Base-by-base conservation (phyloP, 2,329 filamentous ascomycete genomes). In the Lasiodiplodia sp. region DNA sequence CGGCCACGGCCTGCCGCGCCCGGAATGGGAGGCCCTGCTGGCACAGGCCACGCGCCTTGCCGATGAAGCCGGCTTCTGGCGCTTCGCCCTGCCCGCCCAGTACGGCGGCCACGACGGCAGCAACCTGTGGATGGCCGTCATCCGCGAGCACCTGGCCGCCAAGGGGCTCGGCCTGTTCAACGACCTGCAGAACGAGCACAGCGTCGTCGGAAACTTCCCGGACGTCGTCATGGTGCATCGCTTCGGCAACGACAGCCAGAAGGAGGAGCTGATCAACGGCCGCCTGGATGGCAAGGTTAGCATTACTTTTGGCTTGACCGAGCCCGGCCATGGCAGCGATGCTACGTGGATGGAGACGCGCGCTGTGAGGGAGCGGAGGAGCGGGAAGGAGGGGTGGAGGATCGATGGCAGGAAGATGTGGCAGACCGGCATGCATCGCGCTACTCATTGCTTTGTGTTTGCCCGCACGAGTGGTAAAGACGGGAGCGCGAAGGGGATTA, bases 91-190 rank as follows among this genome's bases (percentile, higher is more conserved):
- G 1, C 88, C 88, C 0, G 80, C 78, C 68, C 76, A 86, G 72
- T 88, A 86, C 75, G 87, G 87, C 14, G 87, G 87, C 0, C 80
- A 83, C 63, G 85, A 83, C 52, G 81, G 84, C 7, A 81, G 80
- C 44, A 90, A 90, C 74, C 79, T 90, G 3, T 89, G 86, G 85
- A 90, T 90, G 88, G 85, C 87, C 7, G 87, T 86, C 2, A 86
- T 90, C 52, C 78, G 88, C 18, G 87, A 87, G 73, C 86, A 90
- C 73, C 79, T 90, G 21, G 84, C 87, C 2, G 83, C 84, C 4
- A 87, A 89, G 70, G 87, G 87, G 0, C 72, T 90, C 21, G 85
- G 87, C 1, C 79, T 90, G 5, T 87, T 87, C 73, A 90, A 90
- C 71, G 88, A 90, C 73, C 78, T 90, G 66, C 87, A 90, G 75